Evolutionary conservation across 176 grass and related monocot genomes (phyloP).

Genomic region (Musa beccarii): DNA sequence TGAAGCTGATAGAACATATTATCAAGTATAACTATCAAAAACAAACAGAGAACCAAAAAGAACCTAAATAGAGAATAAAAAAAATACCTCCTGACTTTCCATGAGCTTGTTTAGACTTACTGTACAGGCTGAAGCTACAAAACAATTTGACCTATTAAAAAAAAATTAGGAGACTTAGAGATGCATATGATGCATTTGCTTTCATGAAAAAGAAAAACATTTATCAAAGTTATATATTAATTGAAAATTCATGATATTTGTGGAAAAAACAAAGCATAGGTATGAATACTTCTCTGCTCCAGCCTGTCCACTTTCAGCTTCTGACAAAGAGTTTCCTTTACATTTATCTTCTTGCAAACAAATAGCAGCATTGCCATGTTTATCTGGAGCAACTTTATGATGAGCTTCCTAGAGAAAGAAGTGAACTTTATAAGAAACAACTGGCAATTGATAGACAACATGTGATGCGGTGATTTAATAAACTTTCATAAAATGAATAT

Average conservation of each 20-base stretch:
- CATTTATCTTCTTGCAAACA: neutral
- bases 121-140: neutral
- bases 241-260: neutral
- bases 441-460: too few species aligned
- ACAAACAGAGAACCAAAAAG: neutral
- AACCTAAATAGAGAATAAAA: neutral
- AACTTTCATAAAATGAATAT: too few species aligned
- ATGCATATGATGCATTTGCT: neutral
- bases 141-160: neutral
- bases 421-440: too few species aligned
- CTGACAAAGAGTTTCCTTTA: neutral
- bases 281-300: neutral
- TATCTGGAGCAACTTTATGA: conserved; percentile 1
- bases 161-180: neutral
- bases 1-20: neutral
- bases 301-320: neutral
- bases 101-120: neutral
- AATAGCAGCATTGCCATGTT: neutral
- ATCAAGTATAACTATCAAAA: neutral
- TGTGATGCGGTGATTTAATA: too few species aligned
- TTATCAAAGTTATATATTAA: neutral
- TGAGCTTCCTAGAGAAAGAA: neutral
- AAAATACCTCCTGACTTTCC: neutral
- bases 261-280: neutral
- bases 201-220: neutral